These are phyloP conservation scores for Nannochloropsis oceanica DNA, from an alignment of 108 stramenopile species.

Conservation along the genomic window DNA sequence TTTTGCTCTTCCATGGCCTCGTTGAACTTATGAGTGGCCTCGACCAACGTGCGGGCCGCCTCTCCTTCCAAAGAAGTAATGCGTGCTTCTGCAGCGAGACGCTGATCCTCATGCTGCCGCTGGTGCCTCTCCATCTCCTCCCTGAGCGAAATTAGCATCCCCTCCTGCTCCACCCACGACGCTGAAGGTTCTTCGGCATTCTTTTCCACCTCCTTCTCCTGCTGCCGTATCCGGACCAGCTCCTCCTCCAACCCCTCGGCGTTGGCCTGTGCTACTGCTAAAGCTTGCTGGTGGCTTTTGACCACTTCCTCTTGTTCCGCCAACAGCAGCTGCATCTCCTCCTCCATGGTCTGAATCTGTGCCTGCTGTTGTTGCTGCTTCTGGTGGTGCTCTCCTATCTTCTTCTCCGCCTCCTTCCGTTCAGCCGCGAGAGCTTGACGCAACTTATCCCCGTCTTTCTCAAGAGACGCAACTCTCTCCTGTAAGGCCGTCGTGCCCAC, in stretches of 20 bases:
- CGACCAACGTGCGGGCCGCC: not conserved
- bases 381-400: not conserved
- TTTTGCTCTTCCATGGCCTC: not conserved
- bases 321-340: not conserved
- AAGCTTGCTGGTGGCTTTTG: not conserved
- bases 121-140: not conserved
- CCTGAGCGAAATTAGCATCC: not conserved
- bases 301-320: not conserved
- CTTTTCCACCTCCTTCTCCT: not conserved
- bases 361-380: not conserved
- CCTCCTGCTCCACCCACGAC: not conserved
- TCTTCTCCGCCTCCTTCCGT: not conserved
- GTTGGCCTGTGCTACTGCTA: not conserved
- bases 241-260: not conserved
- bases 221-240: not conserved
- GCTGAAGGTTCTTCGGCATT: not conserved
- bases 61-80: not conserved
- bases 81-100: not conserved
- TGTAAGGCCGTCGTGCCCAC: not conserved
- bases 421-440: not conserved
- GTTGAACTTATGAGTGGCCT: not conserved
- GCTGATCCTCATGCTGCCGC: not conserved
- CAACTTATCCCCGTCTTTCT: not conserved
- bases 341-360: not conserved
- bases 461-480: not conserved